Evolutionary conservation across 345 rosid genomes (phyloP).

Genomic region (Salix arbutifolia): DNA sequence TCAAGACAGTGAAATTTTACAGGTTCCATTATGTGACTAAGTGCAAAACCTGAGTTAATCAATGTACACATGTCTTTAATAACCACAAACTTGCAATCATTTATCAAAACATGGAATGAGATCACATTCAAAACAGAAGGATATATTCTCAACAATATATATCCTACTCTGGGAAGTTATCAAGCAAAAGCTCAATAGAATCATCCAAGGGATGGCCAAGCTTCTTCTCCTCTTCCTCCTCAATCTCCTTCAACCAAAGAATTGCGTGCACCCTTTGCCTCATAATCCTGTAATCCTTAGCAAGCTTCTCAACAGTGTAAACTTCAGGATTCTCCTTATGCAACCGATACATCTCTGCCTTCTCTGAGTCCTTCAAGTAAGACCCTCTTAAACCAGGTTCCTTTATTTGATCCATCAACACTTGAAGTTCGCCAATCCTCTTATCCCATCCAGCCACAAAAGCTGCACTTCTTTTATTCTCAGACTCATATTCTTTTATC

Average conservation of each 20-base stretch:
- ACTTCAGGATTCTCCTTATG: constrained; percentile 83
- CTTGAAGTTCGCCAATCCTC: constrained; percentile 48
- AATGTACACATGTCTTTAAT: neutral
- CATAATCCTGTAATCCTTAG: constrained; percentile 91
- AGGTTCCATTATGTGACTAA: neutral
- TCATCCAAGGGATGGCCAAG: constrained; percentile 82
- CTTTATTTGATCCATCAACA: constrained; percentile 64
- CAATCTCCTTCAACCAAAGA: constrained; percentile 86
- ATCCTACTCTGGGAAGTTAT: constrained; percentile 78
- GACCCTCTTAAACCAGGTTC: constrained; percentile 94
- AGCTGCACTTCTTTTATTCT: constrained; percentile 40
- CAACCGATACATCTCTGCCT: constrained; percentile 91
- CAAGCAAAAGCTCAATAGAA: constrained; percentile 85
- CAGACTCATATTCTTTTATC: constrained; percentile 41
- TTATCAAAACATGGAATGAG: neutral
- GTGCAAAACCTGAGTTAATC: neutral
- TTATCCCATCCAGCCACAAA: constrained; percentile 56
- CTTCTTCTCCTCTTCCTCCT: constrained; percentile 88
- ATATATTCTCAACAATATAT: neutral
- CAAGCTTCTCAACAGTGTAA: constrained; percentile 71
- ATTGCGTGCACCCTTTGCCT: constrained; percentile 96
- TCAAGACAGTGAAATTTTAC: neutral
- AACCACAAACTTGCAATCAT: neutral
- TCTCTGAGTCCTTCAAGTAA: constrained; percentile 84
- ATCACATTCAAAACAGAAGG: neutral